A percentile compares a stretch with the other conserved stretches of the same genome.
Conservation (phyloP, 495 filamentous ascomycete genomes). For the Aeminium ludgeri region DNA sequence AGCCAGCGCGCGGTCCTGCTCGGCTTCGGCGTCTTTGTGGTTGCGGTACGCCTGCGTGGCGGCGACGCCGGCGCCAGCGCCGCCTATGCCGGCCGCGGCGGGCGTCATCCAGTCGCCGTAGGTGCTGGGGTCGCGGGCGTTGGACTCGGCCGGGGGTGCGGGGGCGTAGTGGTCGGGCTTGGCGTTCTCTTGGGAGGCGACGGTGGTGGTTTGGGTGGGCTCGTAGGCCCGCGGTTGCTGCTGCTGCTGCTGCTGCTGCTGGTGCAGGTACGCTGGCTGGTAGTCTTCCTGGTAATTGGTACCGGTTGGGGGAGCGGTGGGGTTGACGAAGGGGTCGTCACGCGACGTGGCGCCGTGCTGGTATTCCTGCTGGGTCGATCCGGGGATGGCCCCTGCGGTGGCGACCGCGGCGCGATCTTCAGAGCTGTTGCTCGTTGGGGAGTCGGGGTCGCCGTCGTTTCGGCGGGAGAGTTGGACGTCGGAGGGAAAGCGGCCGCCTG, state of each 20-base stretch:
- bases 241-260: neutral
- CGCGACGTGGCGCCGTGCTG: neutral
- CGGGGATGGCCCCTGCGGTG: slow-evolving; percentile 28
- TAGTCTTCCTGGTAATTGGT: no score
- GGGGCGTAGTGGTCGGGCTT: neutral
- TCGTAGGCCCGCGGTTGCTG: slow-evolving; percentile 8
- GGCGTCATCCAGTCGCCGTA: slow-evolving; percentile 28
- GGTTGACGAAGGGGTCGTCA: neutral
- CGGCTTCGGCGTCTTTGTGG: slow-evolving; percentile 6
- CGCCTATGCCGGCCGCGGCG: slow-evolving; percentile 21
- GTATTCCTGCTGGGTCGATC: slow-evolving; percentile 7
- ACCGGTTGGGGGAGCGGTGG: neutral
- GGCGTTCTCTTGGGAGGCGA: no score
- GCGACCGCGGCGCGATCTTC: slow-evolving; percentile 44
- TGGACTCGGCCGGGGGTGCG: no score
- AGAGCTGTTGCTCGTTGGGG: slow-evolving; percentile 33
- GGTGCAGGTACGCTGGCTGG: slow-evolving; percentile 4
- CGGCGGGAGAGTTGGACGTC: slow-evolving; percentile 66
- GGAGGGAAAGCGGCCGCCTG: slow-evolving; percentile 59
- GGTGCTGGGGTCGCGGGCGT: no score
- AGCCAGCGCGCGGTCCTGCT: neutral
- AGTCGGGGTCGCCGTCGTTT: slow-evolving; percentile 15
- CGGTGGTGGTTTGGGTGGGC: slow-evolving; percentile 3
- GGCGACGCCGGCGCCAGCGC: slow-evolving; percentile 18
- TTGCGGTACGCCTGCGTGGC: slow-evolving; percentile 16